Evolutionary conservation across 352 stramenopile species (phyloP), one percentile per base, ranked within the genome.

Genomic region (Globisporangium takayamanum): DNA sequence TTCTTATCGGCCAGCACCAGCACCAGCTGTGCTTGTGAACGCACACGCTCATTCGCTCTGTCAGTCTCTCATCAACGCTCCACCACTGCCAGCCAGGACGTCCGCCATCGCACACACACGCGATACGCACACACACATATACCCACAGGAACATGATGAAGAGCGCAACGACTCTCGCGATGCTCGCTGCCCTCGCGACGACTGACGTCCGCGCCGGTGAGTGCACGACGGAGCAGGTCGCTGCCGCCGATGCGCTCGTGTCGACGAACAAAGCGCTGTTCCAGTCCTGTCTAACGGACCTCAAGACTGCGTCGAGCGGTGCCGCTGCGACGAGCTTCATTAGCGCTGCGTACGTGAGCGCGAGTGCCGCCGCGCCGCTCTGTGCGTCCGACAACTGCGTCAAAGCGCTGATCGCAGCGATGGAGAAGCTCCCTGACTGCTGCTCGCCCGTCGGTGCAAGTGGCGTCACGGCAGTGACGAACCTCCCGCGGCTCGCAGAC

Each of bases 351-450:
- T 65, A 65, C 57, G 46, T 49, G 36, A 57, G 46, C 18, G 15
- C 48, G 5, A 44, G 60, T 36, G 42, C 8, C 16, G 57, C 62
- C 11, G 53, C 37, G 41, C 37, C 25, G 37, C 57, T 69, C 22
- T 69, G 63, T 50, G 63, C 54, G 44, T 59, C 39, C 5, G 48
- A 66, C 10, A 55, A 50, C 33, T 69, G 63, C 50, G 59, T 66
- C 22, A 53, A 58, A 20, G 55, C 63, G 50, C 59, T 69, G 28
- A 69, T 69, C 37, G 63, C 33, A 7, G 63, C 63, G 10, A 69
- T 69, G 63, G 63, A 69, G 54, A 63, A 62, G 47, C n/a, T 69
- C 16, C 59, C 63, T 4, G 63, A 69, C 50, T 69, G 63, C 63
- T 69, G 63, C 50, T 61, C 53, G 41, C 20, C 59, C 12, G 44